Conservation (phyloP, 495 filamentous ascomycete genomes). For the Penicillium canescens region DNA sequence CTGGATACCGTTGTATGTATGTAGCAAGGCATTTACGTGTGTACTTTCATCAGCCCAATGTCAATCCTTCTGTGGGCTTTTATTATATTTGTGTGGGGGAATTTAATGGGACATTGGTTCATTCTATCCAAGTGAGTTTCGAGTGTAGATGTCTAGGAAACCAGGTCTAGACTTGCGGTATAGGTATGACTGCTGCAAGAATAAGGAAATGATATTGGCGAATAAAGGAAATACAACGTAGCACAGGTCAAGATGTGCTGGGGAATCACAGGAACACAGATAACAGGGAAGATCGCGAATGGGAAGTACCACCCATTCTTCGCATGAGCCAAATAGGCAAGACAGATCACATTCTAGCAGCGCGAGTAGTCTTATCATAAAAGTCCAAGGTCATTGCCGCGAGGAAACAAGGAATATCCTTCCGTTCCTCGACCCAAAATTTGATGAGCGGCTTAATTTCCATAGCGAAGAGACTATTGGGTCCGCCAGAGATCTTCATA, state of each 20-base stretch:
- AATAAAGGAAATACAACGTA: slow-evolving; percentile 18
- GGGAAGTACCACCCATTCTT: neutral
- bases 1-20: neutral
- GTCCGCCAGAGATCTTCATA: slow-evolving; percentile 95
- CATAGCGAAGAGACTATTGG: slow-evolving; percentile 78
- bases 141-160: neutral
- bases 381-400: slow-evolving; percentile 89
- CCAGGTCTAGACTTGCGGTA: neutral
- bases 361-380: slow-evolving; percentile 76
- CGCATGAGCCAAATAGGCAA: too few relatives aligned
- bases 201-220: neutral
- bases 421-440: slow-evolving; percentile 91
- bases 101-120: slow-evolving; percentile 2
- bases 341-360: slow-evolving; percentile 39
- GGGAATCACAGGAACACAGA: slow-evolving; percentile 26
- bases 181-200: neutral
- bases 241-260: slow-evolving; percentile 24
- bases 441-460: slow-evolving; percentile 80
- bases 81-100: slow-evolving; percentile 3
- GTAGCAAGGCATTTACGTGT: slow-evolving; percentile 28
- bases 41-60: slow-evolving; percentile 17
- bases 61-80: slow-evolving; percentile 13
- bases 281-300: neutral
- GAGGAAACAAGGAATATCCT: slow-evolving; percentile 89
- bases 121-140: neutral